Base-by-base conservation (phyloP, 306 rosid genomes). In the Chamaecrista fasciculata region DNA sequence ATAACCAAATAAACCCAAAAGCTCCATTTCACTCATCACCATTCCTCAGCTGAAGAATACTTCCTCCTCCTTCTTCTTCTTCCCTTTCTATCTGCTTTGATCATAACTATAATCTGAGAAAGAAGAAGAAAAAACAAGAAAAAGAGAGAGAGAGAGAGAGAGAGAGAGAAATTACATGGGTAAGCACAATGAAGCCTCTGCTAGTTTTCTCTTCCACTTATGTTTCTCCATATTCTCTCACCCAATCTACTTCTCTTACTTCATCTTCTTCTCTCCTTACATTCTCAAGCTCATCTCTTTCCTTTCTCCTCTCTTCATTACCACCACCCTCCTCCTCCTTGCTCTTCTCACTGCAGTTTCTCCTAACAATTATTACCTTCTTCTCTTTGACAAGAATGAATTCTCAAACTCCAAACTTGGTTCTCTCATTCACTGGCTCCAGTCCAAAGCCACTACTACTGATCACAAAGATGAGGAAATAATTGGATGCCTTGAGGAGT, bases 211-310 rank as follows among this genome's bases (percentile, higher is more conserved):
- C 31, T 74, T 67, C 81, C 60, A 75, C 34, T 46, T 79, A 0
- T 88, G 85, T 43, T 88, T 79, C 88, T 84, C 82, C 82, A 57
- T 84, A 34, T 49, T 84, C 46, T 94, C 97, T 14, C 96, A 94
- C 81, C 98, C 98, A 69, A 79, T 94, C 2, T 94, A 94, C 86
- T 81, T 88, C 29, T 94, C 83, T 14, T 94, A 94, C 84, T 81
- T 94, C 76, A 59, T 94, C 62, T 90, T 94, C 82, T 94, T 94
- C 78, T 88, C 87, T 31, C 97, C 97, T 0, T 88, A 91, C 68
- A 67, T 94, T 56, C 57, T 88, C 82, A 94, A 66, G 83, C 74
- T 94, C 15, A 50, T 94, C 24, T 90, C 92, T 69, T 94, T 90
- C 66, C 92, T 94, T 53, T 90, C 89, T 33, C 99, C 99, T 78